Evolutionary conservation across 192 early-diverging fungal species (phyloP).

Genomic region (Coemansia sp.): DNA sequence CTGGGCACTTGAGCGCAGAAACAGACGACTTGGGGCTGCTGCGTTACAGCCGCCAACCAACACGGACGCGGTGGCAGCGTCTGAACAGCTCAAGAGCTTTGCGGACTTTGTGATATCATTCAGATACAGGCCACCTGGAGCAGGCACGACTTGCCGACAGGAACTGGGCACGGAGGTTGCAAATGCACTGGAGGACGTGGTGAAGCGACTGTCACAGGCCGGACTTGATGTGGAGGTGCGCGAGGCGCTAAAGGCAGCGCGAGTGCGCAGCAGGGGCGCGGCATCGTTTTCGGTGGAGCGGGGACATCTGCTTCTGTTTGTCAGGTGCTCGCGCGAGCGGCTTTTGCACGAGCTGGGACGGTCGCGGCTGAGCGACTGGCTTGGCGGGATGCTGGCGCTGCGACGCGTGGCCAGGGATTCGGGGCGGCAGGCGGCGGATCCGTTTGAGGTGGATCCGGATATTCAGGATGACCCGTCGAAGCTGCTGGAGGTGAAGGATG

Average conservation of each 20-base stretch:
- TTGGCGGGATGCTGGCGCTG: conserved; percentile 62
- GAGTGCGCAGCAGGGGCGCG: background rate
- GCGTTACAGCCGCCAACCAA: background rate
- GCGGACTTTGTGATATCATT: conserved; percentile 51
- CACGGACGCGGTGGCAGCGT: background rate
- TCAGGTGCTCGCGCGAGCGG: conserved; percentile 61
- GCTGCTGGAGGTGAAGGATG: conserved; percentile 21
- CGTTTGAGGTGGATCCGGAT: conserved; percentile 37
- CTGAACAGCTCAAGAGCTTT: conserved; percentile 20
- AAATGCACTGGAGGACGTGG: conserved; percentile 56
- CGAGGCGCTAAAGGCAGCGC: conserved; percentile 47
- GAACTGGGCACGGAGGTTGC: background rate
- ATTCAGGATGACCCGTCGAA: conserved; percentile 37
- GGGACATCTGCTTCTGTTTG: conserved; percentile 63
- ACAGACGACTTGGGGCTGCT: background rate
- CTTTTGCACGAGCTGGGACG: conserved; percentile 54
- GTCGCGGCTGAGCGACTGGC: conserved; percentile 70
- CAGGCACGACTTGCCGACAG: conserved; percentile 1
- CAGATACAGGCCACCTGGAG: conserved; percentile 4
- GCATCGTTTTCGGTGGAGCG: conserved; percentile 13
- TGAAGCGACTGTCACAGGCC: conserved; percentile 58
- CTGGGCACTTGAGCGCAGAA: conserved; percentile 33
- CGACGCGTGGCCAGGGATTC: conserved; percentile 23
- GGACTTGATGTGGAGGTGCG: conserved; percentile 67
- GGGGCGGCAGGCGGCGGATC: conserved; percentile 19